phyloP scores from a whole-genome alignment of 2,329 filamentous ascomycete species.

The Alternaria sp. region DNA sequence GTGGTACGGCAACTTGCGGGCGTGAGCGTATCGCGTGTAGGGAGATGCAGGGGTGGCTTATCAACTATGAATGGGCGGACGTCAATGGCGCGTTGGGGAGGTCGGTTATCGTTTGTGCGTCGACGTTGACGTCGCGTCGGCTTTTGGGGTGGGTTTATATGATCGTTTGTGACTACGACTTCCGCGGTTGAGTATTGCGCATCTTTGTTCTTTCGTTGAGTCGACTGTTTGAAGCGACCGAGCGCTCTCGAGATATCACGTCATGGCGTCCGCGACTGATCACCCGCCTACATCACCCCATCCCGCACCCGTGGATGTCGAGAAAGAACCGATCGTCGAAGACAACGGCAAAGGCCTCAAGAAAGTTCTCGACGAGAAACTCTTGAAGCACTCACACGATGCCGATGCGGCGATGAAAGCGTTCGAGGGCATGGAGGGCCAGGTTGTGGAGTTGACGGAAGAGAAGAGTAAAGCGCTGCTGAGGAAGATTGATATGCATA shows the following conservation, averaged over 20 bases:
- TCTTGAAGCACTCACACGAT: conserved; percentile 60
- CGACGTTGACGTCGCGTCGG: neutral
- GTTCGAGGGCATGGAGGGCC: conserved; percentile 56
- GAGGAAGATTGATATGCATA: conserved; percentile 66
- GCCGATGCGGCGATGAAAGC: conserved; percentile 67
- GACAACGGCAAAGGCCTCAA: conserved; percentile 7
- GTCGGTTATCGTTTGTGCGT: conserved; percentile 7
- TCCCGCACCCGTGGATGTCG: conserved; percentile 6
- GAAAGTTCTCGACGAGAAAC: conserved; percentile 28
- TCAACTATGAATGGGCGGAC: conserved; percentile 9
- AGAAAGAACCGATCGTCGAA: conserved; percentile 23
- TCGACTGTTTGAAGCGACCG: neutral
- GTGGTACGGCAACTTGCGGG: conserved; percentile 13
- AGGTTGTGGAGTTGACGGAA: conserved; percentile 61
- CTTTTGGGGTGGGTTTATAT: neutral
- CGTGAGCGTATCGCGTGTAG: conserved; percentile 5
- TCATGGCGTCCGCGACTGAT: conserved; percentile 5
- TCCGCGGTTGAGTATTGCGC: neutral
- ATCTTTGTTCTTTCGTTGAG: neutral
- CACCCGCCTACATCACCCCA: neutral
- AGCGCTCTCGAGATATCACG: neutral
- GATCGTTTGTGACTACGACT: neutral
- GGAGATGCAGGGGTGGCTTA: conserved; percentile 19
- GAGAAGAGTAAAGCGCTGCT: conserved; percentile 65
- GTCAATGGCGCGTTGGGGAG: conserved; percentile 16